Conservation (phyloP, 305 asterid species). For the Fraxinus nigra region DNA sequence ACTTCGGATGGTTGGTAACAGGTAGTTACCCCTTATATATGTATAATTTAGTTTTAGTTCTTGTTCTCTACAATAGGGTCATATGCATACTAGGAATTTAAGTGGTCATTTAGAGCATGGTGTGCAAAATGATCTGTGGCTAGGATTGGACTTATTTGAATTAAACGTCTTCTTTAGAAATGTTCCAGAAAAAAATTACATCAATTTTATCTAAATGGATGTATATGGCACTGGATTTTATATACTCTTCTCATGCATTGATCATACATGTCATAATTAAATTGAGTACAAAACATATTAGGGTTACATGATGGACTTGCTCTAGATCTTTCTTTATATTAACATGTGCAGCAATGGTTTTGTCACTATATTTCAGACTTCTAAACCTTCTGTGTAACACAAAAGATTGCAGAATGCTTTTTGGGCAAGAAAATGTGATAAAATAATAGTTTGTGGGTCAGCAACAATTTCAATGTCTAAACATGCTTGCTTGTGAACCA, state of each 20-base stretch:
- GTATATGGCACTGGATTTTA: neutral
- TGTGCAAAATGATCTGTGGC: neutral
- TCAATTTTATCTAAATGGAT: neutral
- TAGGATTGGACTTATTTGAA: neutral
- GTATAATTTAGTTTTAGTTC: neutral
- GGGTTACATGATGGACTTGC: neutral
- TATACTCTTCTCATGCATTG: neutral
- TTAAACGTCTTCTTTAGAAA: neutral
- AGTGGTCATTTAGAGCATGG: neutral
- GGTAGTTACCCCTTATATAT: constrained; percentile 42
- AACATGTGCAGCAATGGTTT: neutral
- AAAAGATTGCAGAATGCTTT: constrained; percentile 1
- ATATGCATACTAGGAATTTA: neutral
- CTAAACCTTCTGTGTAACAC: neutral
- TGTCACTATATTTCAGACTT: neutral
- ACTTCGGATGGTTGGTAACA: constrained; percentile 87
- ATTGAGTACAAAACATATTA: neutral
- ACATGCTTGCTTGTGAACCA: neutral
- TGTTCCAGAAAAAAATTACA: neutral
- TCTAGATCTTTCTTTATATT: neutral
- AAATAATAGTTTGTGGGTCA: neutral
- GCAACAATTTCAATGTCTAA: neutral
- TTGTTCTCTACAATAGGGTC: constrained; percentile 7
- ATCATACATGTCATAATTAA: neutral
- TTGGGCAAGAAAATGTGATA: neutral